Conservation (phyloP, 176 grass and related monocot genomes). For the bread wheat (Triticum aestivum) region DNA sequence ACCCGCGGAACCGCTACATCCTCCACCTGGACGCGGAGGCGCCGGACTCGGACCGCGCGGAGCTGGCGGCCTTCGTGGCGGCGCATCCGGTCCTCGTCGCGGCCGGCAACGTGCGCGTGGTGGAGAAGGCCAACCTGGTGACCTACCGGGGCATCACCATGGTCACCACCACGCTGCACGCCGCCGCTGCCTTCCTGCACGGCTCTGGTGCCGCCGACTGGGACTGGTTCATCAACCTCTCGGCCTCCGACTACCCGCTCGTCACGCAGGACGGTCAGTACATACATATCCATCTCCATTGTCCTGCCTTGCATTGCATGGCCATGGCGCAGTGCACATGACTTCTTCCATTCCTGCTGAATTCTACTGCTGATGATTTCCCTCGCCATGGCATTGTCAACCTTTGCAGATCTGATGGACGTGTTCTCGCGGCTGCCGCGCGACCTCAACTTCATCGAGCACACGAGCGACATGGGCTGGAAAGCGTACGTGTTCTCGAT, state of each 20-base stretch:
- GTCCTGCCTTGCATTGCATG: background rate
- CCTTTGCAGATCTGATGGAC: conserved; percentile 59
- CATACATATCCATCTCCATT: too few relatives aligned
- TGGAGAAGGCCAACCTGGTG: conserved; percentile 66
- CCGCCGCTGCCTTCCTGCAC: conserved; percentile 40
- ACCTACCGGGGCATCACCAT: conserved; percentile 79
- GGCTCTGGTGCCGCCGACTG: conserved; percentile 10
- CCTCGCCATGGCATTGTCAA: too few relatives aligned
- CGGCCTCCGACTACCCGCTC: conserved; percentile 73
- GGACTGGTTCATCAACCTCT: conserved; percentile 90
- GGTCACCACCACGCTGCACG: conserved; percentile 79
- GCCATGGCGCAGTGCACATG: background rate
- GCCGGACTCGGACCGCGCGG: conserved; percentile 37
- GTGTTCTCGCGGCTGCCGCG: conserved; percentile 74
- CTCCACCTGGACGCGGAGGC: conserved; percentile 66
- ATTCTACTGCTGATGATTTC: too few relatives aligned
- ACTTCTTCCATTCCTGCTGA: too few relatives aligned
- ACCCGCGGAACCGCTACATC: conserved; percentile 68
- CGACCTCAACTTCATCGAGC: conserved; percentile 82
- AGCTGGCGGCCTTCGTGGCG: conserved; percentile 33
- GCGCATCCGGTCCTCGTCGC: conserved; percentile 38
- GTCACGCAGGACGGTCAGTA: conserved; percentile 66
- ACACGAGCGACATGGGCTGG: conserved; percentile 87
- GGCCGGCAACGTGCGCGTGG: conserved; percentile 50
- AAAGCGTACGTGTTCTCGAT: conserved; percentile 57